Conservation (phyloP, 169 alveolate species). For the Plasmodium adleri region DNA sequence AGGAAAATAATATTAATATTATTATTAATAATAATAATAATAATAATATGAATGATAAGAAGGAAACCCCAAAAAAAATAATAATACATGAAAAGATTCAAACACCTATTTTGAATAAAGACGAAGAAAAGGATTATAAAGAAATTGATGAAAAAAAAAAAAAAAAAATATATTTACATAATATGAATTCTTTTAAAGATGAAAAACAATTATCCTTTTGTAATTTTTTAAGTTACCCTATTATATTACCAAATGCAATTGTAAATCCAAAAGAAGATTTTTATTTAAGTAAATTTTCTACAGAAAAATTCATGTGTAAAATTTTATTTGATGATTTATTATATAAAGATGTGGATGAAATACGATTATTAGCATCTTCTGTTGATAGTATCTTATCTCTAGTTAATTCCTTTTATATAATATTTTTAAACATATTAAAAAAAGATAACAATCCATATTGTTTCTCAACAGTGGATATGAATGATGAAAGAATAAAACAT, state of each 20-base stretch:
- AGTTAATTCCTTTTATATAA: conserved; percentile 65
- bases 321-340: conserved; percentile 43
- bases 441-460: conserved; percentile 54
- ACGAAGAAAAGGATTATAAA: neutral
- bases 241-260: conserved; percentile 56
- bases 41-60: neutral
- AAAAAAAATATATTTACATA: no score
- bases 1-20: neutral
- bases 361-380: conserved; percentile 54
- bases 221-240: conserved; percentile 56
- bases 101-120: neutral
- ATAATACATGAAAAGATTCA: neutral
- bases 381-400: conserved; percentile 64
- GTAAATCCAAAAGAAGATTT: conserved; percentile 52
- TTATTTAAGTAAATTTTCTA: conserved; percentile 44
- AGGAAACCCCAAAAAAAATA: neutral
- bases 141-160: neutral
- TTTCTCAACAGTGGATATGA: conserved; percentile 63
- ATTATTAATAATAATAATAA: neutral
- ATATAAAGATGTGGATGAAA: conserved; percentile 67
- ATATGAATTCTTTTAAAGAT: neutral
- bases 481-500: conserved; percentile 28
- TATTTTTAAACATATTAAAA: conserved; percentile 70
- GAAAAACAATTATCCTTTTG: conserved; percentile 14
- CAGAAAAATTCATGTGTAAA: conserved; percentile 44